A percentile compares a stretch with the other conserved stretches of the same genome.
These are phyloP conservation scores for Leishmania martiniquensis DNA, from an alignment of 208 protist species.

Conservation along the genomic window DNA sequence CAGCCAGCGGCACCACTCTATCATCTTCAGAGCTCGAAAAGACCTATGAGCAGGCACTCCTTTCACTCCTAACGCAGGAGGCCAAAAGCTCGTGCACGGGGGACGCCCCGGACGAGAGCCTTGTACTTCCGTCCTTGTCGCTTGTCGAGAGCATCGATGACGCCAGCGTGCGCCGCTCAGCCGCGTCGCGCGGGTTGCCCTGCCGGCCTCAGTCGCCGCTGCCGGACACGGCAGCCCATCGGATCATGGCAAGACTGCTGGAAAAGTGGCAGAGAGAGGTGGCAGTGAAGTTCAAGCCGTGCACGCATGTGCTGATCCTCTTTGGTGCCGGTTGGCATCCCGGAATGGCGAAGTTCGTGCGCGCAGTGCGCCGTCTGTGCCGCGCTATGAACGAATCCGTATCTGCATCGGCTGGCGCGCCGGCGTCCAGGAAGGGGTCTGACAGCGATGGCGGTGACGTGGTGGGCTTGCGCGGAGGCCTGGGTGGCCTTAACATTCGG, in stretches of 20 bases:
- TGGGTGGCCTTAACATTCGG: not conserved
- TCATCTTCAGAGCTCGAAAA: conserved; percentile 1
- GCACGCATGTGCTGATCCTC: conserved; percentile 49
- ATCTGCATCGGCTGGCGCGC: not conserved
- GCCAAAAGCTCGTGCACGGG: not conserved
- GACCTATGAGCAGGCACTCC: not conserved
- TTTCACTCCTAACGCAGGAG: not conserved
- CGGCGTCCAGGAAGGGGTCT: not conserved
- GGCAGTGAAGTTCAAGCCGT: conserved; percentile 20
- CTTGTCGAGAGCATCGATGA: conserved; percentile 14
- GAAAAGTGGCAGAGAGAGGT: conserved; percentile 32
- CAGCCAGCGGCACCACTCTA: not conserved
- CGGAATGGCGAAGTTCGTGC: conserved; percentile 35
- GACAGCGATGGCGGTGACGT: conserved; percentile 2
- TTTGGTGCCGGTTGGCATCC: conserved; percentile 78
- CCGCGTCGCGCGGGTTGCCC: not conserved
- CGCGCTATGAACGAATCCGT: conserved; percentile 22
- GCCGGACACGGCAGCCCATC: conserved; percentile 2
- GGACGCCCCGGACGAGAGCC: not conserved
- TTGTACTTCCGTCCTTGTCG: conserved; percentile 15
- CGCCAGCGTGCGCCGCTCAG: not conserved
- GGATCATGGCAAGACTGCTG: conserved; percentile 4
- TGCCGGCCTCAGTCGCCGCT: not conserved
- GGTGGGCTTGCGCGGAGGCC: not conserved
- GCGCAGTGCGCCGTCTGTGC: conserved; percentile 37